Base-by-base conservation (phyloP, 2,329 filamentous ascomycete genomes). In the Pseudovirgaria hyperparasitica region DNA sequence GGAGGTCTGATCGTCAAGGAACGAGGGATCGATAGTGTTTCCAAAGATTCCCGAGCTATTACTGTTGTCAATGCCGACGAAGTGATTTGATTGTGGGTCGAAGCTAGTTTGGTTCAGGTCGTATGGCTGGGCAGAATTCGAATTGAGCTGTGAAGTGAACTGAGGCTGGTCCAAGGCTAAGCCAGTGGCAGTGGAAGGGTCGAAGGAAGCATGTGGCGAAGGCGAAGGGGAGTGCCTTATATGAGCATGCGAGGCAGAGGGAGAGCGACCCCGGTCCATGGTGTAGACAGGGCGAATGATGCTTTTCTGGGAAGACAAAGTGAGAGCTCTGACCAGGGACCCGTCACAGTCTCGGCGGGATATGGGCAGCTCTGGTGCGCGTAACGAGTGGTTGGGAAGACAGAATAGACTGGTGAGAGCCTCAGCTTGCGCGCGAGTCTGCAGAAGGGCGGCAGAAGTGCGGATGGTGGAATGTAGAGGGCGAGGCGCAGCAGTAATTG, bases 181-280 rank as follows among this genome's bases (percentile, higher is more conserved):
- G 46, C 70, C 71, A 28, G 39, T 30, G 16, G 38, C 75, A 60
- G 42, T 65, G 27, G 62, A 62, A 48, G 63, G 58, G 48, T 65
- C 60, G 44, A 66, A 69, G 42, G 62, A 62, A 54, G 55, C 52
- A 44, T 52, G 65, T 50, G 67, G 68, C 48, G 72, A 71, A 42
- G 72, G 70, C 43, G 74, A 76, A 53, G 72, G 72, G 40, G 60
- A 67, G 52, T 72, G 71, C 52, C 67, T 78, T 76, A 79, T 76
- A 74, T 72, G 65, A 60, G 61, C 51, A 41, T 68, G 64, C 37
- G 63, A 63, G 47, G 62, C 61, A 45, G 74, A 76, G 40, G 66
- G 69, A 41, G 73, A 76, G 47, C 72, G 71, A 48, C 70, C 70
- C 50, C 68, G 61, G 47, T 71, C 66, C 65, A 70, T 69, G 45